A percentile compares a stretch with the other conserved stretches of the same genome.
Evolutionary conservation across 2,329 filamentous ascomycete species (phyloP).

Genomic region (Pezicula neosporulosa): DNA sequence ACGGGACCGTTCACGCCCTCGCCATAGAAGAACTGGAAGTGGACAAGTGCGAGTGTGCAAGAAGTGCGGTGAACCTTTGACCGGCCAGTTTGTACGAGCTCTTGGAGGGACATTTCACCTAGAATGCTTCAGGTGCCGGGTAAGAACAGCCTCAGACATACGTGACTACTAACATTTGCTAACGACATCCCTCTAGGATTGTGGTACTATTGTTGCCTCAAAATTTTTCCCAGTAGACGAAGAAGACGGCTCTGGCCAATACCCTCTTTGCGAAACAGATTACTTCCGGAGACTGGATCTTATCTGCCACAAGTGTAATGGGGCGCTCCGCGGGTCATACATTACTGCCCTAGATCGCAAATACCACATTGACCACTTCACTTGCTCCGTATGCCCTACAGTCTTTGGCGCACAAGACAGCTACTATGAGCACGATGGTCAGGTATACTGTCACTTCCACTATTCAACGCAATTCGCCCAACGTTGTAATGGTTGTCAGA

Average conservation of each 20-base stretch:
- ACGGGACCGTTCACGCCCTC: constrained; percentile 52
- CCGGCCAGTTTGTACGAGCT: constrained; percentile 93
- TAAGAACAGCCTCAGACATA: constrained; percentile 35
- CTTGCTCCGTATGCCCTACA: constrained; percentile 92
- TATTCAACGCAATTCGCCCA: constrained; percentile 98
- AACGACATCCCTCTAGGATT: constrained; percentile 62
- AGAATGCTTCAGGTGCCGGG: constrained; percentile 96
- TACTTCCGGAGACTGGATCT: constrained; percentile 92
- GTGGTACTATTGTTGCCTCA: constrained; percentile 92
- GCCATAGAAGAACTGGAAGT: constrained; percentile 52
- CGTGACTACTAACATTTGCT: neutral
- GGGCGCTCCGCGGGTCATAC: constrained; percentile 91
- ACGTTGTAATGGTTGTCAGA: constrained; percentile 93
- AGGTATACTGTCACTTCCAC: constrained; percentile 97
- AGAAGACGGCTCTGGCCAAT: constrained; percentile 79
- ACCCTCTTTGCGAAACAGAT: constrained; percentile 95
- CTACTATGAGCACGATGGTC: constrained; percentile 96
- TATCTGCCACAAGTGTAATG: constrained; percentile 87
- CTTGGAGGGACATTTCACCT: constrained; percentile 92
- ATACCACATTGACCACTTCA: constrained; percentile 99
- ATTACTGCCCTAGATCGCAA: constrained; percentile 97
- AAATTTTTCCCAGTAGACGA: constrained; percentile 98
- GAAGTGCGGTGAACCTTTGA: constrained; percentile 84
- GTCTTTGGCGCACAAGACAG: constrained; percentile 98
- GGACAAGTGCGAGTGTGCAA: constrained; percentile 68